These are phyloP conservation scores for Tetraselmis chui DNA, from an alignment of 139 green algal species.

Conservation along the genomic window DNA sequence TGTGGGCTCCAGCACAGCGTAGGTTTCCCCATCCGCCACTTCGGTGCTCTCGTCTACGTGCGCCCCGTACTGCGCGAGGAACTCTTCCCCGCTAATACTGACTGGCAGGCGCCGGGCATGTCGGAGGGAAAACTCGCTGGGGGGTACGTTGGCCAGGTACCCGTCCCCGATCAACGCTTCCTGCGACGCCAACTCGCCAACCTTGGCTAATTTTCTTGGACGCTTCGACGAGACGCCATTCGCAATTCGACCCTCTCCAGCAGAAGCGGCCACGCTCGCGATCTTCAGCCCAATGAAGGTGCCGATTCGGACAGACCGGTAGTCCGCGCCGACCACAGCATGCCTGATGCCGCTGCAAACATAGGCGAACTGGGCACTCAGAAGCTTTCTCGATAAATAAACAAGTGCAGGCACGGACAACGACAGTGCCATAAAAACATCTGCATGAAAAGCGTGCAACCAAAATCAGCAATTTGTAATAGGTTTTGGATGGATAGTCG, in stretches of 20 bases:
- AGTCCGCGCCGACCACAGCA: conserved; percentile 76
- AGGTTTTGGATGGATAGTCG: too few relatives aligned
- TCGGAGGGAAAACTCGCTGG: conserved; percentile 38
- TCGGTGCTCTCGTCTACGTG: conserved; percentile 69
- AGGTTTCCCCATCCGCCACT: conserved; percentile 35
- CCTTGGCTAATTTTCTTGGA: too few relatives aligned
- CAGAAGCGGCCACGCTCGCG: conserved; percentile 6
- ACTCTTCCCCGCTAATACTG: conserved; percentile 52
- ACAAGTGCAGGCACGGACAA: too few relatives aligned
- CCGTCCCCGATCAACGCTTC: conserved; percentile 23
- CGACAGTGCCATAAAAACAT: background rate
- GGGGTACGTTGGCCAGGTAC: conserved; percentile 55
- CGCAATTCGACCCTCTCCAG: background rate
- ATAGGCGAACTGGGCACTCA: background rate
- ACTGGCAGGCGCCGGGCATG: conserved; percentile 55
- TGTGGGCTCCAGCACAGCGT: conserved; percentile 51
- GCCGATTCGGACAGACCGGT: conserved; percentile 68
- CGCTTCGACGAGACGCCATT: too few relatives aligned
- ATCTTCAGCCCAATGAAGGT: conserved; percentile 85
- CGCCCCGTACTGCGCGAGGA: conserved; percentile 45
- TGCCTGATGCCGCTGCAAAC: conserved; percentile 53
- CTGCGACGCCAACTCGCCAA: background rate
- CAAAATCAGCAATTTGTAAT: too few relatives aligned
- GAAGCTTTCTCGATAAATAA: too few relatives aligned
- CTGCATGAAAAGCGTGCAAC: conserved; percentile 85